Percentiles rank a stretch among this genome's conserved stretches.
Conservation (phyloP, 768 basidiomycete species). For the Auriscalpium vulgare region DNA sequence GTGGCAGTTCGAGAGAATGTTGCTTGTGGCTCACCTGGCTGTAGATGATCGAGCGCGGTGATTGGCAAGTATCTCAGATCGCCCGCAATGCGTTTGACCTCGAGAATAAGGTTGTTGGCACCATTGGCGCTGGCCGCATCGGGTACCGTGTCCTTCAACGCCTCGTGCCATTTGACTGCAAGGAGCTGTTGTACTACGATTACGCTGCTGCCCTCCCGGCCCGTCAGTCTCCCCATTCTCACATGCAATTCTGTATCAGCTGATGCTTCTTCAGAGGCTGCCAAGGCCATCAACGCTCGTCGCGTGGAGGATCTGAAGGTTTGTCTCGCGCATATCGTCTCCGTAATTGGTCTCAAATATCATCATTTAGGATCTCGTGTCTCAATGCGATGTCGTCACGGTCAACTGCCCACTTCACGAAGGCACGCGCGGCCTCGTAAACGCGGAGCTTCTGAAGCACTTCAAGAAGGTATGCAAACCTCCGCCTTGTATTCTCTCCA, state of each 20-base stretch:
- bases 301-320: slow-evolving; percentile 73
- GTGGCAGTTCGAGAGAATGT: too few relatives aligned
- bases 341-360: slow-evolving; percentile 29
- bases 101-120: slow-evolving; percentile 87
- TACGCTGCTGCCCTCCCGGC: slow-evolving; percentile 67
- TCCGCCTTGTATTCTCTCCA: slow-evolving; percentile 27
- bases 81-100: slow-evolving; percentile 83
- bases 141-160: slow-evolving; percentile 60
- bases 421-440: slow-evolving; percentile 71
- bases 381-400: slow-evolving; percentile 72
- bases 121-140: slow-evolving; percentile 75
- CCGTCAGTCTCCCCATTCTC: slow-evolving; percentile 26
- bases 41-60: slow-evolving; percentile 74
- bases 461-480: slow-evolving; percentile 57
- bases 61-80: slow-evolving; percentile 81
- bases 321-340: slow-evolving; percentile 23
- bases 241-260: background rate
- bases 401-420: slow-evolving; percentile 88
- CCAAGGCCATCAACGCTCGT: slow-evolving; percentile 57
- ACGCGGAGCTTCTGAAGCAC: slow-evolving; percentile 73
- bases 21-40: background rate
- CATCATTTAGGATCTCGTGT: slow-evolving; percentile 17
- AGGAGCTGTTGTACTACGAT: slow-evolving; percentile 88
- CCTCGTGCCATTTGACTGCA: slow-evolving; percentile 75
- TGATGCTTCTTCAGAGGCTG: slow-evolving; percentile 39